A percentile compares a stretch with the other conserved stretches of the same genome.
Conservation (phyloP, 2,329 filamentous ascomycete species). For the Colletotrichum tamarilloi region DNA sequence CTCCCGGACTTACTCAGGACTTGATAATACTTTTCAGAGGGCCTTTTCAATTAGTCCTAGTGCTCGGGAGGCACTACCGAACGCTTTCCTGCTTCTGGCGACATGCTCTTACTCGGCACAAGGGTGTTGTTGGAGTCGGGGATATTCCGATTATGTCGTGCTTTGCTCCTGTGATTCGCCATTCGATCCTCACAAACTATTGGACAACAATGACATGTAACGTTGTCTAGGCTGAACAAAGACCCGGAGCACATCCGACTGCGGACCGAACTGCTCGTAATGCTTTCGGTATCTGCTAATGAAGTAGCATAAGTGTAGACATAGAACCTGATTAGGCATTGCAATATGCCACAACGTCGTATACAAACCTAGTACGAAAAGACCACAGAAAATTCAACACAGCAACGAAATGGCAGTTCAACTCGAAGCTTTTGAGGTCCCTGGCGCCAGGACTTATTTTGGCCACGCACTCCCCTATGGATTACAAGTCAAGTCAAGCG, state of each 20-base stretch:
- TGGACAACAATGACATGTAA: background rate
- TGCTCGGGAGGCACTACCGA: background rate
- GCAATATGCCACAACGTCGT: background rate
- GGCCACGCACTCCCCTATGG: slow-evolving; percentile 29
- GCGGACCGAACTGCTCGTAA: background rate
- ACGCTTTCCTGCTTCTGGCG: background rate
- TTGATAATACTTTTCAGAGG: background rate
- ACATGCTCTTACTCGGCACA: background rate
- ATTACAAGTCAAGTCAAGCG: slow-evolving; percentile 13
- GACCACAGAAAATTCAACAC: background rate
- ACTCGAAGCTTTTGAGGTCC: slow-evolving; percentile 30
- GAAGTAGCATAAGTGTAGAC: background rate
- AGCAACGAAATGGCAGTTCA: slow-evolving; percentile 9
- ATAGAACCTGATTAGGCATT: background rate
- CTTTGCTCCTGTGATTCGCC: slow-evolving; percentile 12
- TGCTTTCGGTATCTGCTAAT: background rate
- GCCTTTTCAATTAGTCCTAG: background rate
- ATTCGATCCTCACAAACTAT: background rate
- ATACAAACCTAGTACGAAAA: background rate
- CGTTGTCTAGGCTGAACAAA: background rate
- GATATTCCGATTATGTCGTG: slow-evolving; percentile 24
- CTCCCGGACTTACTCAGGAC: background rate
- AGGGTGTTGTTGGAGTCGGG: background rate
- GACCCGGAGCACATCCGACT: background rate
- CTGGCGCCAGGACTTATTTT: slow-evolving; percentile 30